Evolutionary conservation across 164 flowering plant species (phyloP), one percentile per base, ranked within the genome.

Genomic region (Magnolia officinalis): DNA sequence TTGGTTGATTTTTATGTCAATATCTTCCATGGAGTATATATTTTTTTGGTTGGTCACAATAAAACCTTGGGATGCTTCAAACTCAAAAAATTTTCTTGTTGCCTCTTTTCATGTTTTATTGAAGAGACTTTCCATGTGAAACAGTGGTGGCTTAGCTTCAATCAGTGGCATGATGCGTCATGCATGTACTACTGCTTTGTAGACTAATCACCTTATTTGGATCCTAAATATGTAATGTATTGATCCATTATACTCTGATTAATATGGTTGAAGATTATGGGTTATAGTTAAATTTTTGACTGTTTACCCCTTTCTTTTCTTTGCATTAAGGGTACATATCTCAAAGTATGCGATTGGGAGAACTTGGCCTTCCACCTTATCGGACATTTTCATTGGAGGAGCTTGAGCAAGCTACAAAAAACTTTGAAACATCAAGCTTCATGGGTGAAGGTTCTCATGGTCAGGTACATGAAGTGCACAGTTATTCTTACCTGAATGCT

Each of bases 381-480:
- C 88, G 97, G 70, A 84, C 87, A 4, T 94, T 94, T 81, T 85
- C 99, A 14, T 78, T 94, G 75, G 97, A 91, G 81, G 99, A 94
- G 84, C 87, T 96, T 65, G 95, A 91, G 81, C 89, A 78, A 79
- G 98, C 99, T 63, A 96, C 98, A 50, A 84, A 86, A 80, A 89
- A 89, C 80, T 96, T 96, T 68, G 83, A 88, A 72, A 81, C 95
- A 70, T 82, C 92, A 75, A 79, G 87, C 81, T 92, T 93, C 77
- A 88, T 92, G 85, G 97, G 95, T n/a, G 94, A 91, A 90, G 93
- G 92, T 50, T 86, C 95, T 80, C 84, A 84, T 70, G 98, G 98
- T 31, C 95, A 91, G 96, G 99, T 96, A 83, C 50, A 23, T 21
- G 68, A 63, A 5, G 6, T 65, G 31, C 68, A 24, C 31, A 8